A percentile compares a stretch with the other conserved stretches of the same genome.
Conservation (phyloP, 305 asterid genomes). For the Andrographis paniculata region DNA sequence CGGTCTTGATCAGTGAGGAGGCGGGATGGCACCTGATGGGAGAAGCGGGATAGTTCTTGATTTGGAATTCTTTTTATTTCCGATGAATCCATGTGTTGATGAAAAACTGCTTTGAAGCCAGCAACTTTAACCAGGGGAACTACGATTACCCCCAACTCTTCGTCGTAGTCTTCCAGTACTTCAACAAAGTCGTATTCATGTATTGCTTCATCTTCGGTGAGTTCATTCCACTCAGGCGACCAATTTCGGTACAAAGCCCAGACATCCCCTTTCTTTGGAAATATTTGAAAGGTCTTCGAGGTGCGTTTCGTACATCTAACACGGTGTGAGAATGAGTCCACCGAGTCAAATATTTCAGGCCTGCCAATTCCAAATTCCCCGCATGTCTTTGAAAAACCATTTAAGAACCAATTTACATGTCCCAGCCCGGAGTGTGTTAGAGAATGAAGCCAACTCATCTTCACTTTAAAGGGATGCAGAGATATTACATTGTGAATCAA, state of each 20-base stretch:
- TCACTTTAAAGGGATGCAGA: slow-evolving; percentile 67
- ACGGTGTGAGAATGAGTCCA: slow-evolving; percentile 52
- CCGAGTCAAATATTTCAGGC: slow-evolving; percentile 29
- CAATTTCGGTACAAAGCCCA: slow-evolving; percentile 81
- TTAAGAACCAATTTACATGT: slow-evolving; percentile 36
- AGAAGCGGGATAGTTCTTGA: slow-evolving; percentile 85
- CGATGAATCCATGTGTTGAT: slow-evolving; percentile 38
- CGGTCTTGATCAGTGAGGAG: slow-evolving; percentile 59
- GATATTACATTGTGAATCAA: slow-evolving; percentile 67
- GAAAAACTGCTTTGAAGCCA: slow-evolving; percentile 57
- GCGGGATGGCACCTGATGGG: slow-evolving; percentile 82
- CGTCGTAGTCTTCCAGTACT: slow-evolving; percentile 65
- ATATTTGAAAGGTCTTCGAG: slow-evolving; percentile 38
- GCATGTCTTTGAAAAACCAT: slow-evolving; percentile 41
- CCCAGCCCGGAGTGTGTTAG: slow-evolving; percentile 30
- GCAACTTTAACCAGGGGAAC: slow-evolving; percentile 57
- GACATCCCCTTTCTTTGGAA: slow-evolving; percentile 55
- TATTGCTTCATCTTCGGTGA: slow-evolving; percentile 52
- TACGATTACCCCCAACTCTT: slow-evolving; percentile 43
- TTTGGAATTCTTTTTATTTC: slow-evolving; percentile 53
- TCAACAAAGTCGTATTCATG: slow-evolving; percentile 69
- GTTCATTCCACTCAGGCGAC: slow-evolving; percentile 71
- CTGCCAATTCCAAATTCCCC: slow-evolving; percentile 47
- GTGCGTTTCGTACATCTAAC: slow-evolving; percentile 33
- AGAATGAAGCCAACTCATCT: slow-evolving; percentile 71